These are phyloP conservation scores for Quercus mongolica DNA, from an alignment of 306 rosid genomes.

Conservation along the genomic window DNA sequence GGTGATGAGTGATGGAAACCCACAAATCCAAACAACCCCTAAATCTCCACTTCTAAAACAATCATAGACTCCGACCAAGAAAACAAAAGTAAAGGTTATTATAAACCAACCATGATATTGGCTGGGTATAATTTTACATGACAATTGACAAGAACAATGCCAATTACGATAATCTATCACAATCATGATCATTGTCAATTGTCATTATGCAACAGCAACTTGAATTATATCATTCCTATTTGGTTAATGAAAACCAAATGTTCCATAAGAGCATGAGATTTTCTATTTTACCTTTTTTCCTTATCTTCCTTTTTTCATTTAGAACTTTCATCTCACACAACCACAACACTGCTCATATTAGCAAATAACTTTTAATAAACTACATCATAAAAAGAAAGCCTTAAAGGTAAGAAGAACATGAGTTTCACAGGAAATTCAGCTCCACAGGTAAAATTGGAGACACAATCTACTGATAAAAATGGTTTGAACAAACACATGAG, in stretches of 20 bases:
- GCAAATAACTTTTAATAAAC: neutral
- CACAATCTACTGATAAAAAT: neutral
- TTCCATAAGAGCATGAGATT: neutral
- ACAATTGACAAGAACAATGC: neutral
- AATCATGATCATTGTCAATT: too few species aligned
- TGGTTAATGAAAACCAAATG: neutral
- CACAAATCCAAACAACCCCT: too few species aligned
- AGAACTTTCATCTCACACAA: neutral
- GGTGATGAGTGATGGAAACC: too few species aligned
- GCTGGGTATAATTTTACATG: neutral
- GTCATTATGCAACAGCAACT: too few species aligned
- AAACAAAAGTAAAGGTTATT: neutral
- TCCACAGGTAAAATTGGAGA: neutral
- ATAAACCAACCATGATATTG: neutral
- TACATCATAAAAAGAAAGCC: neutral
- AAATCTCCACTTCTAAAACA: neutral
- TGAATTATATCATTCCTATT: too few species aligned
- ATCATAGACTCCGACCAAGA: neutral
- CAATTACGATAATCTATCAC: too few species aligned
- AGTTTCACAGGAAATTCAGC: neutral
- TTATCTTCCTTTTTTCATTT: neutral
- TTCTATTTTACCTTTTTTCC: neutral
- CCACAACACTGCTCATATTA: neutral
- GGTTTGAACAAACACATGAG: neutral
- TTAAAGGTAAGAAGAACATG: neutral